phyloP scores from a whole-genome alignment of 2,329 filamentous ascomycete species.

The Sarocladium kiliense region DNA sequence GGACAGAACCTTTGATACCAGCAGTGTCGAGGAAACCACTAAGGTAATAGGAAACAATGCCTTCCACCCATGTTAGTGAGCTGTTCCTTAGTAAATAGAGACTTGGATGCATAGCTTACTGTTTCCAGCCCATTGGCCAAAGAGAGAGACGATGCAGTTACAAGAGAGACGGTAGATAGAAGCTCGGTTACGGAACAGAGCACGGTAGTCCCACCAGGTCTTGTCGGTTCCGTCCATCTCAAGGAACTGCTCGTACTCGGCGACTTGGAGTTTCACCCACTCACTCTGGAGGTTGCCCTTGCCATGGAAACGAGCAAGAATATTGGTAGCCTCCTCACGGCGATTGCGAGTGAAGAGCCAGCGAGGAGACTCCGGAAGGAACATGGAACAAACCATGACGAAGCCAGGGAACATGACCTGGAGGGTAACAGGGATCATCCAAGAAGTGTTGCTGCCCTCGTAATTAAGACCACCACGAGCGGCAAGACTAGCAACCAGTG shows the following conservation, averaged over 20 bases:
- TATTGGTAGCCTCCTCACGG: constrained; percentile 19
- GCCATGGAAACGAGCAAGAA: constrained; percentile 36
- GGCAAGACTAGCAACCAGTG: constrained; percentile 19
- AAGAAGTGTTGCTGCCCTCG: constrained; percentile 26
- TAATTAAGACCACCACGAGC: constrained; percentile 33
- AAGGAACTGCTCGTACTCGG: constrained; percentile 39
- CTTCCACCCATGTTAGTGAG: constrained; percentile 14
- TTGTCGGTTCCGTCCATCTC: constrained; percentile 41
- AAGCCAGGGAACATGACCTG: constrained; percentile 34
- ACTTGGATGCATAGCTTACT: background rate
- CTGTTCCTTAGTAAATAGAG: too few relatives aligned
- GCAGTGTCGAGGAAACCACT: constrained; percentile 43
- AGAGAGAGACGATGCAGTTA: constrained; percentile 35
- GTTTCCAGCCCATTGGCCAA: constrained; percentile 42
- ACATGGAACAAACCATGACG: constrained; percentile 24
- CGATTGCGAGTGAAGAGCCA: constrained; percentile 33
- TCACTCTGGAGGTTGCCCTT: constrained; percentile 31
- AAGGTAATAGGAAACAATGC: constrained; percentile 44
- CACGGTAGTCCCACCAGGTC: constrained; percentile 43
- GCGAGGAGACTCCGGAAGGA: constrained; percentile 31
- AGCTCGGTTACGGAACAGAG: constrained; percentile 33
- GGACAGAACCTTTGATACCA: constrained; percentile 33
- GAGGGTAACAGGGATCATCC: constrained; percentile 34
- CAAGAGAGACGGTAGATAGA: constrained; percentile 39
- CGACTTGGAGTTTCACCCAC: constrained; percentile 31